A percentile compares a stretch with the other conserved stretches of the same genome.
phyloP scores from a whole-genome alignment of 2,329 filamentous ascomycete genomes.

The Epichloe aotearoae region DNA sequence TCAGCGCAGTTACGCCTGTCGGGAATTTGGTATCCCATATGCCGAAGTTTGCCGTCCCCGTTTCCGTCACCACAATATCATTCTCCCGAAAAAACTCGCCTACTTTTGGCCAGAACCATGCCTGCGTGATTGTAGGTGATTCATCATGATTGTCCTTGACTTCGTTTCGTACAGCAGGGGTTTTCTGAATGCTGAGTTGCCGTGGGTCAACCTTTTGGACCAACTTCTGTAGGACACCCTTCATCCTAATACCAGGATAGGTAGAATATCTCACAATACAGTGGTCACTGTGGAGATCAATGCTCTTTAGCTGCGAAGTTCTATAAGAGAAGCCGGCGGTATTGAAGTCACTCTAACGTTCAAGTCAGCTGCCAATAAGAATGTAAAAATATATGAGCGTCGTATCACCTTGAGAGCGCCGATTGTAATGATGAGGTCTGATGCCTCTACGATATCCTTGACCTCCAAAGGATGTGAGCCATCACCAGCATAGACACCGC shows the following conservation, averaged over 20 bases:
- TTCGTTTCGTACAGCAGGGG: slow-evolving; percentile 41
- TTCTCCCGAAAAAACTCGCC: slow-evolving; percentile 61
- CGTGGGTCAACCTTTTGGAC: slow-evolving; percentile 43
- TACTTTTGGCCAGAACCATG: slow-evolving; percentile 65
- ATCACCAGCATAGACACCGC: slow-evolving; percentile 74
- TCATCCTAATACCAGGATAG: slow-evolving; percentile 67
- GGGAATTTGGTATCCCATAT: slow-evolving; percentile 80
- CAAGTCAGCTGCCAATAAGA: neutral
- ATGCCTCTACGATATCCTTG: slow-evolving; percentile 48
- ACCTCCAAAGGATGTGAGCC: slow-evolving; percentile 54
- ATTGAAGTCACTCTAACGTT: slow-evolving; percentile 58
- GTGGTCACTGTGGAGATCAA: slow-evolving; percentile 67
- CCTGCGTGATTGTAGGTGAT: slow-evolving; percentile 45
- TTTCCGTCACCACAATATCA: slow-evolving; percentile 77
- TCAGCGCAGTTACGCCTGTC: slow-evolving; percentile 61
- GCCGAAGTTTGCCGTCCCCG: slow-evolving; percentile 78
- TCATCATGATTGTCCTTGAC: slow-evolving; percentile 26
- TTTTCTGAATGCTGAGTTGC: slow-evolving; percentile 41
- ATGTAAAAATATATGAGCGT: neutral
- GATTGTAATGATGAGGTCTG: slow-evolving; percentile 58
- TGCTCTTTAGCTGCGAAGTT: slow-evolving; percentile 61
- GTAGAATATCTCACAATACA: slow-evolving; percentile 65
- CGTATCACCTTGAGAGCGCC: slow-evolving; percentile 41
- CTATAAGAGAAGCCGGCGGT: slow-evolving; percentile 72
- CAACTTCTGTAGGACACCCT: slow-evolving; percentile 61